Base-by-base conservation (phyloP, 2,329 filamentous ascomycete genomes). In the Pyrenophora teres region DNA sequence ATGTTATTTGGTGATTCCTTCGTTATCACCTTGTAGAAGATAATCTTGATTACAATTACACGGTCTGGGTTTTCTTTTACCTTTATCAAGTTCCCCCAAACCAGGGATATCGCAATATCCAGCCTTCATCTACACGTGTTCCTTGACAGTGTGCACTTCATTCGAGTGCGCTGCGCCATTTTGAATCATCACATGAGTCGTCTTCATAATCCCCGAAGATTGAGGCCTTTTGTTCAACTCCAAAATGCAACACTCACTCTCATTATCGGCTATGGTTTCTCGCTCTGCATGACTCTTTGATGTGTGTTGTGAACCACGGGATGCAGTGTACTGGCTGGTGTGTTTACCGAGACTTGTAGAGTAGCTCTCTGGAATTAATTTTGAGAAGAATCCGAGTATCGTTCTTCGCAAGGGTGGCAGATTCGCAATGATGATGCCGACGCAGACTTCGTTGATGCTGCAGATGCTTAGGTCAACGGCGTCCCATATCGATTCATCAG, bases 341-440 rank as follows among this genome's bases (percentile, higher is more conserved):
- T 43, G 21, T n/a, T 23, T 19, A 15, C 40, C 23, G 23, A 25
- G 23, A 9, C 23, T 8, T 25, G 23, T 25, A 25, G 23, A 5
- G 23, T 25, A 25, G 23, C 23, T 25, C 2, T 25, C 8, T 9
- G 23, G 23, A 25, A 25, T 25, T 2, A 25, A 25, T 6, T 25
- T 25, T 25, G 23, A 25, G 23, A 25, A 25, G 23, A 8, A 25
- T 8, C 23, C 23, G 23, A 25, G 8, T 25, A 25, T 25, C 23
- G 23, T 9, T 25, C 23, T 62, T 16, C 54, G 54, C 6, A 60
- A 42, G 2, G 53, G 55, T 12, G 54, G 59, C 6, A 60, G 54
- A 21, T 57, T 60, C 6, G 52, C 47, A 18, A 56, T 40, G 31
- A 58, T 45, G 27, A 62, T 56, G 13, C 54, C 53, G 31, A 60